Conservation (phyloP, 1,139 yeast genomes). For the Eremothecium gossypii region DNA sequence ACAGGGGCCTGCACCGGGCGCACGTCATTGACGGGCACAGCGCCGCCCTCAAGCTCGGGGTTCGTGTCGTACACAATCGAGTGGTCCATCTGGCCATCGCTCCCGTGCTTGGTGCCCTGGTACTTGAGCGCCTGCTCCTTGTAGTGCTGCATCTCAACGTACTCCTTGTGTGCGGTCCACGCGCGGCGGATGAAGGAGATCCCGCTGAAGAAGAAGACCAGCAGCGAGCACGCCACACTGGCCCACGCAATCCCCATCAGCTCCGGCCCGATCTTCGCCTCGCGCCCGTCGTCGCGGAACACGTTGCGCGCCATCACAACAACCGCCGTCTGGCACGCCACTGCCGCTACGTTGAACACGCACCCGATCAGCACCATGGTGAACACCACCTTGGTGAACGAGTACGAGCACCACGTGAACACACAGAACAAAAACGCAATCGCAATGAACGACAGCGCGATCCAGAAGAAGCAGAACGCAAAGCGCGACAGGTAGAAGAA, state of each 20-base stretch:
- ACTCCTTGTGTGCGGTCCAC: conserved; percentile 26
- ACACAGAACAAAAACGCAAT: conserved; percentile 37
- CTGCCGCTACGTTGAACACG: conserved; percentile 49
- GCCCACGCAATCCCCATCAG: conserved; percentile 65
- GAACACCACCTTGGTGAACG: conserved; percentile 46
- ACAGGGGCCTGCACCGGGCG: conserved; percentile 12
- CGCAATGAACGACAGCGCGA: conserved; percentile 51
- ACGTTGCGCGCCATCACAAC: conserved; percentile 57
- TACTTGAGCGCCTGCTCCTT: conserved; percentile 15
- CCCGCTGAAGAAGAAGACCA: conserved; percentile 49
- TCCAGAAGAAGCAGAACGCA: conserved; percentile 55
- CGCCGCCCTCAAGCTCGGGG: conserved; percentile 9
- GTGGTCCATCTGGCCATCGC: conserved; percentile 7
- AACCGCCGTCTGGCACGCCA: conserved; percentile 59
- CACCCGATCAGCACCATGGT: conserved; percentile 45
- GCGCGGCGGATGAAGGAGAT: conserved; percentile 40
- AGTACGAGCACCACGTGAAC: conserved; percentile 34
- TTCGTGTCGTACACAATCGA: conserved; percentile 9
- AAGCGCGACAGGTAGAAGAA: conserved; percentile 65
- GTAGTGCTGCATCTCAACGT: conserved; percentile 17
- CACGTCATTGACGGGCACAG: conserved; percentile 10
- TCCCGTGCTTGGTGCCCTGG: conserved; percentile 13
- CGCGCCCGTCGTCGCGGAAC: conserved; percentile 39
- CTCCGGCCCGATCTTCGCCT: conserved; percentile 46
- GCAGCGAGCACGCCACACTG: conserved; percentile 43